Evolutionary conservation across 495 filamentous ascomycete species (phyloP).

Genomic region (Hypoxylon trugodes): DNA sequence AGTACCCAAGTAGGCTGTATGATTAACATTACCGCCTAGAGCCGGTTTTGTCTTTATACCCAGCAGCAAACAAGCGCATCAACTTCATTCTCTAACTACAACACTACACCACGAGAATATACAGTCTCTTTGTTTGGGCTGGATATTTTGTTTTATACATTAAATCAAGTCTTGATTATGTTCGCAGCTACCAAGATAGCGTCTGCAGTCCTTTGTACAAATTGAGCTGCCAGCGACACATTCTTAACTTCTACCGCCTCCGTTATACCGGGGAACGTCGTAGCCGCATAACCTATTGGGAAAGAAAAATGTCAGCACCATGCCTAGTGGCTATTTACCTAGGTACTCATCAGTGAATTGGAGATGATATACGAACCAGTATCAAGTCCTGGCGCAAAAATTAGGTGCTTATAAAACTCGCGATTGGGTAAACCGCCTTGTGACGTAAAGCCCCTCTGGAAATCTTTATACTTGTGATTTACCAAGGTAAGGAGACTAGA

Average conservation of each 20-base stretch:
- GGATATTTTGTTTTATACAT: too few species aligned
- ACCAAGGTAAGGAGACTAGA: slow-evolving; percentile 67
- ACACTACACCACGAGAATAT: too few species aligned
- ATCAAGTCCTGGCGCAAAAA: slow-evolving; percentile 74
- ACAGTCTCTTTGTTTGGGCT: too few species aligned
- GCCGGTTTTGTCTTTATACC: too few species aligned
- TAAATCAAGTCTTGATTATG: slow-evolving; percentile 45
- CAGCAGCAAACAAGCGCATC: too few species aligned
- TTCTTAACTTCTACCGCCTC: slow-evolving; percentile 77
- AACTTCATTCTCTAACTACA: too few species aligned
- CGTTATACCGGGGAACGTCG: slow-evolving; percentile 79
- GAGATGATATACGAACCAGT: slow-evolving; percentile 64
- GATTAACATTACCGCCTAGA: too few species aligned
- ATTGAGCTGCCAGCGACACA: slow-evolving; percentile 69
- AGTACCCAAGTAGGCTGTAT: too few species aligned
- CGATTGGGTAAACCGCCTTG: slow-evolving; percentile 77
- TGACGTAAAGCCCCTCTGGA: slow-evolving; percentile 82
- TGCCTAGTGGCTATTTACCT: too few species aligned
- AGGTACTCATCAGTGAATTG: slow-evolving; percentile 53
- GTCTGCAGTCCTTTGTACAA: slow-evolving; percentile 74
- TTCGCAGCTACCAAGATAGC: slow-evolving; percentile 68
- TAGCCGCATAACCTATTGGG: slow-evolving; percentile 41
- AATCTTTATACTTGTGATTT: slow-evolving; percentile 71
- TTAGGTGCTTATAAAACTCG: slow-evolving; percentile 84
- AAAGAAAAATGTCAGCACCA: too few species aligned